Evolutionary conservation across 257 asterid genomes (phyloP), one percentile per base, ranked within the genome.

Genomic region (Marsdenia floribunda): DNA sequence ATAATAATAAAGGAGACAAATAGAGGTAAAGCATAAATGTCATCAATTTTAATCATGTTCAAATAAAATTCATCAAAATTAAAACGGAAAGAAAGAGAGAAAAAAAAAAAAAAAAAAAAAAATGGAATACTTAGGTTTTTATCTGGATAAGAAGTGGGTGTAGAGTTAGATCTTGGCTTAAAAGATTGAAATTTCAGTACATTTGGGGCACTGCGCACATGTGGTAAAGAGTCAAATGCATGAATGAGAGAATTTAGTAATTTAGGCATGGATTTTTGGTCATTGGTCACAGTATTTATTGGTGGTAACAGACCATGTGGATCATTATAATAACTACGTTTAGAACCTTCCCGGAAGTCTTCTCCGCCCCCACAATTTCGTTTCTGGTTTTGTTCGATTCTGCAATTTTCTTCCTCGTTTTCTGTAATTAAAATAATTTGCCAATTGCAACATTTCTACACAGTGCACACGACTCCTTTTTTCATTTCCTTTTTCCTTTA

Each of bases 161-260:
- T 29, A 29, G 33, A 44, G 49, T 6, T 44, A 44, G 12, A 44
- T 7, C 49, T 2, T 16, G 22, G 58, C 55, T 4, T 24, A 0
- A 6, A 22, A 44, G 33, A 5, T 57, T 65, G 57, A 40, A 49
- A 14, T 72, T 72, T 38, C 24, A 46, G 33, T 44, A 44, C 76
- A 59, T 22, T 59, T 69, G 35, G 13, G 12, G 13, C 22, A 11
- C 71, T 35, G 38, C 15, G 15, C 49, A 6, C 54, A 24, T 59
- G 60, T 21, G 49, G 29, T 33, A 54, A n/a, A n/a, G 72, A 63
- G 77, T 64, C 77, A 74, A 29, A 64, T 63, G 64, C 37, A 10
- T 38, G 42, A 29, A 52, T 26, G 37, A 14, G 0, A 15, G 21
- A 5, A 2, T 18, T 60, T 35, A n/a, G 35, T 2, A 33, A 10